Evolutionary conservation across 352 stramenopile genomes (phyloP).

Genomic region (Phytophthora meadii): DNA sequence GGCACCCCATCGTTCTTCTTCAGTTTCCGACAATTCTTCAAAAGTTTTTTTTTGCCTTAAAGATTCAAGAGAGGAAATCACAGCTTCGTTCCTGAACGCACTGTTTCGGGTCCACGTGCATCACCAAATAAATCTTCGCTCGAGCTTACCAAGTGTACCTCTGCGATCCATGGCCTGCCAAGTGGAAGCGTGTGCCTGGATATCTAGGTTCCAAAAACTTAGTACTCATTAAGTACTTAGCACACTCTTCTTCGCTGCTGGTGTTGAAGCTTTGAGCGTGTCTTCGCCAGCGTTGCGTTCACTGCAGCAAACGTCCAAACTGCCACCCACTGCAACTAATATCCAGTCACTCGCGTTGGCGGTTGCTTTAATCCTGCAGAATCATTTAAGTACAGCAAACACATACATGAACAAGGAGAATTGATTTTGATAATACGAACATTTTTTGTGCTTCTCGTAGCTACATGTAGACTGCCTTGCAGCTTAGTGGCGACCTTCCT

Average conservation of each 20-base stretch:
- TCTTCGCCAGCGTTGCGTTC: constrained; percentile 46
- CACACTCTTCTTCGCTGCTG: constrained; percentile 59
- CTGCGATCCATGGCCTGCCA: constrained; percentile 44
- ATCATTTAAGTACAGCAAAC: too few relatives aligned
- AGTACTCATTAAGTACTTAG: constrained; percentile 28
- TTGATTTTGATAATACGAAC: too few relatives aligned
- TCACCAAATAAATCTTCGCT: constrained; percentile 49
- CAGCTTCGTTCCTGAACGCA: constrained; percentile 11
- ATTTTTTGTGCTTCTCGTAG: too few relatives aligned
- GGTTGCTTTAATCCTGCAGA: not conserved
- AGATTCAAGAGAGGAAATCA: too few relatives aligned
- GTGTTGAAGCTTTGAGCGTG: constrained; percentile 48
- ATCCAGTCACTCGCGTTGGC: constrained; percentile 56
- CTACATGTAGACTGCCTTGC: too few relatives aligned
- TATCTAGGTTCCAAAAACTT: constrained; percentile 76
- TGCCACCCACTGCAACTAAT: constrained; percentile 37
- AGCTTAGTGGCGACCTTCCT: constrained; percentile 28
- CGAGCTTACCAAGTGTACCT: constrained; percentile 64
- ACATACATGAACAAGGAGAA: not conserved
- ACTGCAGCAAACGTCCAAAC: constrained; percentile 10
- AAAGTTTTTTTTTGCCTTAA: too few relatives aligned
- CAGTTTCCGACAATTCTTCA: too few relatives aligned
- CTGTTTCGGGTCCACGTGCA: constrained; percentile 43
- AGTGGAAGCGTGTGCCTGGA: constrained; percentile 16
- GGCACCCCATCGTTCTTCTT: too few relatives aligned